These are phyloP conservation scores for Kuraishia ogatae DNA, from an alignment of 805 yeast genomes.

Conservation along the genomic window DNA sequence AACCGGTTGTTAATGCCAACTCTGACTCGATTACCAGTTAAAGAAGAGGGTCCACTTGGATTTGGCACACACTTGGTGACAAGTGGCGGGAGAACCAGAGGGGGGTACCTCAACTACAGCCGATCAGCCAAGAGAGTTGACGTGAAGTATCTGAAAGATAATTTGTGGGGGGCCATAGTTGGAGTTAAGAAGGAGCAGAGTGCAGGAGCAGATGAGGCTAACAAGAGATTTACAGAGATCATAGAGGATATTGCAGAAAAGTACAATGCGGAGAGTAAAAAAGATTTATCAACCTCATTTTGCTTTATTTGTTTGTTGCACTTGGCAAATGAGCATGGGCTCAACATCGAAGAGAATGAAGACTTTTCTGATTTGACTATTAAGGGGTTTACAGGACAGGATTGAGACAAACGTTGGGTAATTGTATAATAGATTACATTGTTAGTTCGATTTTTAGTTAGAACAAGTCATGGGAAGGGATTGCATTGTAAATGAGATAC, in stretches of 20 bases:
- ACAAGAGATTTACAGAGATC: conserved; percentile 12
- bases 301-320: conserved; percentile 79
- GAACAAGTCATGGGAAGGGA: background rate
- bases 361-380: conserved; percentile 1
- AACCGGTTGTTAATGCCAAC: conserved; percentile 6
- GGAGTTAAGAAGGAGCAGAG: conserved; percentile 7
- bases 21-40: background rate
- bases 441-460: too few species aligned
- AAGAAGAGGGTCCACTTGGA: conserved; percentile 3
- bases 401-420: background rate
- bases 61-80: conserved; percentile 15
- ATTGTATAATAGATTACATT: background rate
- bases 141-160: conserved; percentile 62
- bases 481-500: background rate
- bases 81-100: conserved; percentile 18
- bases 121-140: conserved; percentile 74
- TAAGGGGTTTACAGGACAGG: background rate
- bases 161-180: conserved; percentile 54
- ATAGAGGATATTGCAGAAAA: conserved; percentile 21
- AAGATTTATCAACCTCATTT: conserved; percentile 76
- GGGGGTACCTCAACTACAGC: conserved; percentile 49
- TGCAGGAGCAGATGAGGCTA: conserved; percentile 2
- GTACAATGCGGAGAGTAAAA: conserved; percentile 48
- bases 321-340: conserved; percentile 79
- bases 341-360: conserved; percentile 42